Percentiles rank a stretch among this genome's conserved stretches.
These are phyloP conservation scores for Lichina pygmaea DNA, from an alignment of 495 filamentous ascomycete species.

Conservation along the genomic window DNA sequence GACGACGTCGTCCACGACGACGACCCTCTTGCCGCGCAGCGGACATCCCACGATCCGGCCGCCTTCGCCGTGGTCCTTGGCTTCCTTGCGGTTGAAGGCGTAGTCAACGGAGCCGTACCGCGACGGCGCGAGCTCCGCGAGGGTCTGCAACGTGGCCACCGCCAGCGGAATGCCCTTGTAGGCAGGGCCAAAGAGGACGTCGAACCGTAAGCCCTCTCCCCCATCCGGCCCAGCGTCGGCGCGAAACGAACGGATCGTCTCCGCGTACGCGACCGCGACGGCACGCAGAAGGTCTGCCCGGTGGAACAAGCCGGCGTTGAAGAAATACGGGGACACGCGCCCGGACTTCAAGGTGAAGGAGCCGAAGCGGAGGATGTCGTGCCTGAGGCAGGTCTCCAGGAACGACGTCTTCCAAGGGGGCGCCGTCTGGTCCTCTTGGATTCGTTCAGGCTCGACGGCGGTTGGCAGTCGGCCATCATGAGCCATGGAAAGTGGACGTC, in stretches of 20 bases:
- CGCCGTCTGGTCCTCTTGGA: background rate
- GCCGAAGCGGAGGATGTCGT: constrained; percentile 67
- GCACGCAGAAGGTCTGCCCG: constrained; percentile 42
- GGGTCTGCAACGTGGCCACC: constrained; percentile 37
- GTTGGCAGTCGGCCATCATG: too few species aligned
- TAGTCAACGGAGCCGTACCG: constrained; percentile 37
- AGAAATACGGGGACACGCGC: constrained; percentile 91
- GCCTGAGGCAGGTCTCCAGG: constrained; percentile 39
- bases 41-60: constrained; percentile 72
- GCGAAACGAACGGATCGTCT: constrained; percentile 23
- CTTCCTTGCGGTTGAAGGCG: constrained; percentile 85
- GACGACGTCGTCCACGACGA: constrained; percentile 90
- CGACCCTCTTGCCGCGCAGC: constrained; percentile 54
- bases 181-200: constrained; percentile 59
- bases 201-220: constrained; percentile 15
- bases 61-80: constrained; percentile 82
- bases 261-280: constrained; percentile 54
- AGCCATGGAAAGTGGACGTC: constrained; percentile 1
- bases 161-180: constrained; percentile 91
- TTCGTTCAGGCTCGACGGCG: too few species aligned
- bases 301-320: constrained; percentile 79
- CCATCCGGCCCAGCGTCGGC: background rate
- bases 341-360: constrained; percentile 75
- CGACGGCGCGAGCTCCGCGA: constrained; percentile 30
- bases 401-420: constrained; percentile 31